Base-by-base conservation (phyloP, 2,329 filamentous ascomycete species). In the Rhynchosporium secalis region DNA sequence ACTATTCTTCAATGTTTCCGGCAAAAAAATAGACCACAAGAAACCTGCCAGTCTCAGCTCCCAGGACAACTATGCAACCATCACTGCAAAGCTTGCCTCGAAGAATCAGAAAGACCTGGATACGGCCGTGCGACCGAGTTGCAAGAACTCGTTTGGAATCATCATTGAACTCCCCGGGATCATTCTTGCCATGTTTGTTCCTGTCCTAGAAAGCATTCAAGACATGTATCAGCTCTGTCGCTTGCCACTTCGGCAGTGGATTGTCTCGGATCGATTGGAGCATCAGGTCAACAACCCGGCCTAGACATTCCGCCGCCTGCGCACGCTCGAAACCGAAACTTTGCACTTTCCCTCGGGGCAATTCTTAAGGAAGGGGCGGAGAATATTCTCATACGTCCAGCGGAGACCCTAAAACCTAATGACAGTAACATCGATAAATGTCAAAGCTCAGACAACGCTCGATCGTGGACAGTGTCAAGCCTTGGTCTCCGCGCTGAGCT, bases 401-500 rank as follows among this genome's bases (percentile, higher is more conserved):
- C 59, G 58, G 3, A 41, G 4, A 31, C 3, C 13, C 40, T 56
- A 7, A 41, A 55, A 4, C 58, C 65, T 55, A 62, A 68, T 56
- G 43, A 54, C 8, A 55, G 51, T 29, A 60, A 57, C n/a, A 45
- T 74, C 43, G 61, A 66, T 45, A 26, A 56, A 36, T 20, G 41
- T 70, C 29, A 63, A 68, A 36, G 41, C 33, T 52, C 57, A 48
- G 29, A 70, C 68, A 26, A 40, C 45, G n/a, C 67, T 69, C 41
- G 67, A 71, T 49, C 63, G 55, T 54, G 67, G 68, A 26, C 66
- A 70, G 38, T 66, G 68, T 54, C 31, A 90, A 70, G 83, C 79
- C 15, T 41, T 70, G 13, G 59, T 70, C 2, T 59, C 66, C 7
- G 67, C 67, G 4, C 46, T 70, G 58, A 75, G 56, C 15, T 55